Evolutionary conservation across 192 early-diverging fungal species (phyloP), one percentile per base, ranked within the genome.

Genomic region (Coemansia asiatica): DNA sequence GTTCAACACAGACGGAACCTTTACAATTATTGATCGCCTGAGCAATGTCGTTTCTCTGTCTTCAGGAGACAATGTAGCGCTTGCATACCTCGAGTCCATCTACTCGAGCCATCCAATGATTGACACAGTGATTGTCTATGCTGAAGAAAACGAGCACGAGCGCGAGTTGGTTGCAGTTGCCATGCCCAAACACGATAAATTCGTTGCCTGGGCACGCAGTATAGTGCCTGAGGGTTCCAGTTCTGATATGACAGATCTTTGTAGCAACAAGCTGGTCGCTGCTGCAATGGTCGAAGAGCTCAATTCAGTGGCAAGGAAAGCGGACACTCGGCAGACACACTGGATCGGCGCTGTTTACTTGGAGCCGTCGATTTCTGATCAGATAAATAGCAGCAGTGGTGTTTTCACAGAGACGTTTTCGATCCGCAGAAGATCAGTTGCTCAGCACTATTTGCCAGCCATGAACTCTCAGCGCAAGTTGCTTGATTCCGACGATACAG

Each of bases 401-500:
- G 69, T 98, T 18, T 74, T 90, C 27, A 96, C 95, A 0, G 91
- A 94, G 6, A 92, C 94, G 0, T 89, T 92, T 83, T 96, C 96
- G 83, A 66, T 94, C 38, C 92, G 92, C 70, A 84, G 71, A 36
- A 35, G 28, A 2, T 31, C 28, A 12, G 91, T 69, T 74, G 25
- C 38, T n/a, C 49, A 72, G 26, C 44, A 69, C 40, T 89, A 87
- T 78, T 48, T 82, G 27, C 46, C 58, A 12, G 31, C 66, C n/a
- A 54, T 90, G 26, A 79, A 86, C 40, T 66, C 69, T 13, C 63
- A 87, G 62, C 89, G 83, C 71, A 64, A 76, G 50, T 72, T 77
- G 25, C 68, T 84, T 21, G 69, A 56, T 25, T 60, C 87, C 44
- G 79, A 85, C 51, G 88, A 86, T 15, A 21, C 53, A 4, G 53